Evolutionary conservation across 371 early-diverging fungal species (phyloP), one percentile per base, ranked within the genome.

Genomic region (Lichtheimia corymbifera): DNA sequence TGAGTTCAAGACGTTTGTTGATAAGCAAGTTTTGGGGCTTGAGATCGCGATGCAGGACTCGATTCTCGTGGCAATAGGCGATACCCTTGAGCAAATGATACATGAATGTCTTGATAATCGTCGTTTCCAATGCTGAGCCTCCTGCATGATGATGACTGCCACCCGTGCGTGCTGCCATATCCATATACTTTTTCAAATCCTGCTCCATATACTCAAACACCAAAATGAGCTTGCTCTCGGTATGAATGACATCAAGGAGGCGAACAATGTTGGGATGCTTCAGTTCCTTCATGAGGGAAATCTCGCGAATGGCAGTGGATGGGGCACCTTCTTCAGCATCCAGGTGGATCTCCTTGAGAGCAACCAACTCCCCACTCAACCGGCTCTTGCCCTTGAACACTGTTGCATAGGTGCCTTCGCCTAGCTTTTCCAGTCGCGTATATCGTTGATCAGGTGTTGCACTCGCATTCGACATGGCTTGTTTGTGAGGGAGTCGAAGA

Each of bases 331-430:
- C 97, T 70, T 97, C 96, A 28, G 92, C 87, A 70, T 93, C 93
- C 41, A 95, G 76, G 45, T 90, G 83, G 45, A 99, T 97, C 76
- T 99, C 95, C 78, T 99, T 99, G 41, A 99, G 80, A 2, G 99
- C 99, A 5, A 99, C 98, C 24, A 95, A 87, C 62, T 94, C 95
- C 42, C 92, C 91, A 40, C 92, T 93, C 14, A 86, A 73, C 66
- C 88, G 86, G 67, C 89, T 91, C 78, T 91, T 86, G 64, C 97
- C 99, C 83, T 97, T 99, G 86, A 91, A 99, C n/a, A 99, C 99
- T 6, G 93, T 96, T n/a, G 98, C 99, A 71, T 99, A 99, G 25
- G 99, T 99, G 40, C 99, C 99, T 83, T 98, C 98, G 45, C 98
- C 98, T 57, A 99, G 86, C 78, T 97, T 96, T 71, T 96, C 96